Evolutionary conservation across 2,329 filamentous ascomycete species (phyloP).

Genomic region (Botrytis hyacinthi): DNA sequence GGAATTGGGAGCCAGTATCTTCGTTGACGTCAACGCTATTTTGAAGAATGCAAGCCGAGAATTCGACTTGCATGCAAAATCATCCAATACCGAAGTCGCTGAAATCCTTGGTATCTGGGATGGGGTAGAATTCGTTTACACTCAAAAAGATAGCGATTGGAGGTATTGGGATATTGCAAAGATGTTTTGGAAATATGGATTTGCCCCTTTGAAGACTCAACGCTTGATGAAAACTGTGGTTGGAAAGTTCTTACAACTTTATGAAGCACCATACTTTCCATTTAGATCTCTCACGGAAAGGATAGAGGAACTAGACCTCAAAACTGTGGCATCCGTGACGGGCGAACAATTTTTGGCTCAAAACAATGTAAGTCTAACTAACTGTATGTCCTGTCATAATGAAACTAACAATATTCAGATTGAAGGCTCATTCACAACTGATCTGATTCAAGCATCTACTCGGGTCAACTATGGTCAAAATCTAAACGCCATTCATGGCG

Average conservation of each 20-base stretch:
- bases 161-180: constrained; percentile 80
- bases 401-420: constrained; percentile 48
- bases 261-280: constrained; percentile 78
- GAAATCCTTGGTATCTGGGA: constrained; percentile 78
- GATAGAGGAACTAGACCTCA: constrained; percentile 65
- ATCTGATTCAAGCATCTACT: constrained; percentile 87
- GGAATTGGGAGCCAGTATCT: constrained; percentile 90
- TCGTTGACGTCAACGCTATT: constrained; percentile 81
- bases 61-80: constrained; percentile 62
- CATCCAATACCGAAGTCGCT: constrained; percentile 45
- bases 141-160: constrained; percentile 55
- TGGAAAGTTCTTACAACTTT: constrained; percentile 73
- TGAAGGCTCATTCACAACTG: constrained; percentile 63
- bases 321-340: constrained; percentile 64
- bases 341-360: constrained; percentile 69
- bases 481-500: constrained; percentile 76
- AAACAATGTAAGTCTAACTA: constrained; percentile 50
- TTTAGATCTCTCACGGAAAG: constrained; percentile 73
- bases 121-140: constrained; percentile 70
- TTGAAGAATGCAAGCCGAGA: constrained; percentile 68
- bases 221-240: constrained; percentile 70
- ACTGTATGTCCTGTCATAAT: not conserved
- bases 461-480: constrained; percentile 96
- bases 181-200: constrained; percentile 81
- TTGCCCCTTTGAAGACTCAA: constrained; percentile 71